Evolutionary conservation across 169 alveolate genomes (phyloP).

Genomic region (Babesia ovis): DNA sequence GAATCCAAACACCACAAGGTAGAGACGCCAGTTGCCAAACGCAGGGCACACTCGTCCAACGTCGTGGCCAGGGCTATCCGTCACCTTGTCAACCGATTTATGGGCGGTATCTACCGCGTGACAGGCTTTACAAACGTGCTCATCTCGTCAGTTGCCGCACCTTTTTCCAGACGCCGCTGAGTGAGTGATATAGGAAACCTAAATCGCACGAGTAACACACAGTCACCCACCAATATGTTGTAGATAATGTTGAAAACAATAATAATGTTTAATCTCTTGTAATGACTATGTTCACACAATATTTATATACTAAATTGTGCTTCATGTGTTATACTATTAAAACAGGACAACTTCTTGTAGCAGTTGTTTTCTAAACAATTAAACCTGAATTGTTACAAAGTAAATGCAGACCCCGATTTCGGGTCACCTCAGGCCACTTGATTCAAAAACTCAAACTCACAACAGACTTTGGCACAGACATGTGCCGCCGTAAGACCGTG

Average conservation of each 20-base stretch:
- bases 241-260: too few relatives aligned
- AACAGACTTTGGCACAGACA: slow-evolving; percentile 81
- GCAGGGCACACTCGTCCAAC: not conserved
- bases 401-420: too few relatives aligned
- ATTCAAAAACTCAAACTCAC: slow-evolving; percentile 77
- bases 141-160: slow-evolving; percentile 1
- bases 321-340: too few relatives aligned
- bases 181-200: not conserved
- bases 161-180: not conserved
- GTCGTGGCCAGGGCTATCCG: not conserved
- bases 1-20: not conserved
- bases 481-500: slow-evolving; percentile 87
- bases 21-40: not conserved
- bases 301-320: too few relatives aligned
- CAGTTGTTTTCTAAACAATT: too few relatives aligned
- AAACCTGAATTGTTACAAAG: too few relatives aligned
- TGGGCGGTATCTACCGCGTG: not conserved
- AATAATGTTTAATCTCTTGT: too few relatives aligned
- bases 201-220: slow-evolving; percentile 17
- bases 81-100: not conserved
- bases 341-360: too few relatives aligned
- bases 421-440: too few relatives aligned
- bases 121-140: not conserved
- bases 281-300: too few relatives aligned
- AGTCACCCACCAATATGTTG: too few relatives aligned